Conservation (phyloP, 1,284 basidiomycete genomes). For the Taiwanofungus camphoratus region DNA sequence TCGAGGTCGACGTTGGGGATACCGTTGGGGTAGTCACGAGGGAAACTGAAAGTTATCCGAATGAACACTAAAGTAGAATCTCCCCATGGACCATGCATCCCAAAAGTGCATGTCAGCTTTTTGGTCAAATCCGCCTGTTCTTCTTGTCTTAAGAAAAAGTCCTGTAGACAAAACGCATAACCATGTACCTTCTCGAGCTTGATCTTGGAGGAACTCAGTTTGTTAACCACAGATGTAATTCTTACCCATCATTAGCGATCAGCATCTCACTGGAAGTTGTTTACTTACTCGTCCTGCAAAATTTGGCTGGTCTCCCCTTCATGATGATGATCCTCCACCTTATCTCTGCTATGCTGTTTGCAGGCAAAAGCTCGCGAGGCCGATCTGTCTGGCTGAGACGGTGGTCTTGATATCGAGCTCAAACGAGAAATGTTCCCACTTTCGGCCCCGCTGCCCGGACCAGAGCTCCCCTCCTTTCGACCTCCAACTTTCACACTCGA, state of each 20-base stretch:
- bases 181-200: slow-evolving; percentile 77
- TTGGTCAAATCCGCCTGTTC: slow-evolving; percentile 72
- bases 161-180: background rate
- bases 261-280: background rate
- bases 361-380: slow-evolving; percentile 11
- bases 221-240: slow-evolving; percentile 72
- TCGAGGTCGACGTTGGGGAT: slow-evolving; percentile 80
- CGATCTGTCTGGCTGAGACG: slow-evolving; percentile 17
- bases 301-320: slow-evolving; percentile 46
- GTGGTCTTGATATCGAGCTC: slow-evolving; percentile 22
- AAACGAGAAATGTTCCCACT: slow-evolving; percentile 34
- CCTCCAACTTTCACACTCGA: slow-evolving; percentile 60
- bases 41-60: slow-evolving; percentile 88
- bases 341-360: slow-evolving; percentile 33
- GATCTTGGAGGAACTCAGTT: slow-evolving; percentile 67
- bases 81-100: slow-evolving; percentile 89
- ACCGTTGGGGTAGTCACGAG: slow-evolving; percentile 67
- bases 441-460: slow-evolving; percentile 43
- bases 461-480: slow-evolving; percentile 44
- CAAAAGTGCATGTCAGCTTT: slow-evolving; percentile 79
- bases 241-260: slow-evolving; percentile 32
- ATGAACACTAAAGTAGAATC: slow-evolving; percentile 76
- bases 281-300: slow-evolving; percentile 72
- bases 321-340: slow-evolving; percentile 32
- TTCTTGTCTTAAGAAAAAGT: slow-evolving; percentile 1